A percentile compares a stretch with the other conserved stretches of the same genome.
These are phyloP conservation scores for Blastomyces silverae DNA, from an alignment of 2,329 filamentous ascomycete species.

Conservation along the genomic window DNA sequence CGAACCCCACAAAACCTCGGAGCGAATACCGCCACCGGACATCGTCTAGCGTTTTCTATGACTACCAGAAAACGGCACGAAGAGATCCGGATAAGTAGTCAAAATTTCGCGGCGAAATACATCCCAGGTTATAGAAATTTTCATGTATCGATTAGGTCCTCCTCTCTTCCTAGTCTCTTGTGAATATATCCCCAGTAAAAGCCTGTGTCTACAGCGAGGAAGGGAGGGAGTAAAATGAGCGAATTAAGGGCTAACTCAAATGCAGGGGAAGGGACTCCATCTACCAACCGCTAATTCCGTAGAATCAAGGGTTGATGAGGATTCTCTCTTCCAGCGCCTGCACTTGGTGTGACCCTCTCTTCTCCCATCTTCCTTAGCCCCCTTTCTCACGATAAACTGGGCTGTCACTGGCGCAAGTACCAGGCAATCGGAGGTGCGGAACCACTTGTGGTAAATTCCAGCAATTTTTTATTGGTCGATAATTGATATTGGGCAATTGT, in stretches of 20 bases:
- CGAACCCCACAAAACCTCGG: conserved; percentile 18
- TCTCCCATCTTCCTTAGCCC: background rate
- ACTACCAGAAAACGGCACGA: background rate
- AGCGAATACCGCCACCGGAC: background rate
- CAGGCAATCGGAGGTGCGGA: conserved; percentile 6
- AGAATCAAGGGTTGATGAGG: background rate
- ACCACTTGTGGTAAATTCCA: background rate
- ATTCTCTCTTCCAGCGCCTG: conserved; percentile 1
- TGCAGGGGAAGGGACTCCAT: conserved; percentile 7
- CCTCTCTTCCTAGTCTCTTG: conserved; percentile 5
- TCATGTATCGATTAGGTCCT: conserved; percentile 7
- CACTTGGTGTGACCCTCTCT: background rate
- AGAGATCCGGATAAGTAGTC: background rate
- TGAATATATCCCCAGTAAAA: background rate
- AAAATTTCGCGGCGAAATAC: conserved; percentile 14
- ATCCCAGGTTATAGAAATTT: conserved; percentile 6
- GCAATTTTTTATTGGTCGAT: background rate
- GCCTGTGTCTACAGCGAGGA: background rate
- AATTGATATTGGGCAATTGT: conserved; percentile 52
- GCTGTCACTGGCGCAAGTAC: conserved; percentile 5
- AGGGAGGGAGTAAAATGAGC: background rate
- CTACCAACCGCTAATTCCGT: background rate
- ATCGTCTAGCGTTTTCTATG: background rate
- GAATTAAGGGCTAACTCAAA: background rate
- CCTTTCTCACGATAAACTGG: background rate